A percentile compares a stretch with the other conserved stretches of the same genome.
Evolutionary conservation across 2,329 filamentous ascomycete species (phyloP).

Genomic region (Tolypocladium paradoxum): DNA sequence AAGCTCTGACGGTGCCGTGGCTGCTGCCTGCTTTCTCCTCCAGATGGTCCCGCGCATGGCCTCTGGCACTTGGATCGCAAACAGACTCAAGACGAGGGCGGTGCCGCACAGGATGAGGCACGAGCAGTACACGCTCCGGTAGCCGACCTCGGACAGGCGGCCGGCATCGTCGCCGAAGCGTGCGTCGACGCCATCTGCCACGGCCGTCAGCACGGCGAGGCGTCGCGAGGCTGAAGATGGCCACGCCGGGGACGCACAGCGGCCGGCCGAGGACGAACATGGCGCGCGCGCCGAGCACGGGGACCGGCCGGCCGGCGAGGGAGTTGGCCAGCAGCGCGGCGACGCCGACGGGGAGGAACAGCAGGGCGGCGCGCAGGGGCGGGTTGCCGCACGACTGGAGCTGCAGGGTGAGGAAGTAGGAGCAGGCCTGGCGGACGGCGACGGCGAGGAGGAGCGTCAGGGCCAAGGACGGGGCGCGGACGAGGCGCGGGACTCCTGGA

Average conservation of each 20-base stretch:
- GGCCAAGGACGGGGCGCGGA: not conserved
- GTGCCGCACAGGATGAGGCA: constrained; percentile 1
- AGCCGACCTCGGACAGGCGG: not conserved
- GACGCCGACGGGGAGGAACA: not conserved
- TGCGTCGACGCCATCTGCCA: not conserved
- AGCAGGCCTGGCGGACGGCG: not conserved
- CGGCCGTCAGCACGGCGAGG: not conserved
- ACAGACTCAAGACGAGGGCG: not conserved
- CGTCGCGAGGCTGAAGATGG: constrained; percentile 2
- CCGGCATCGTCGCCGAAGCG: not conserved
- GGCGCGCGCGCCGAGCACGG: not conserved
- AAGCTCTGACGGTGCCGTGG: not conserved
- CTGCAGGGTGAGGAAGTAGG: constrained; percentile 1
- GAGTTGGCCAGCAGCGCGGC: constrained; percentile 1
- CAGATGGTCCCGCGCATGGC: not conserved
- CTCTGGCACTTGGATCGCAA: not conserved
- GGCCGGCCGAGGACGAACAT: constrained; percentile 2
- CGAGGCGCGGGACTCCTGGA: not conserved
- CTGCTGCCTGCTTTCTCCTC: not conserved
- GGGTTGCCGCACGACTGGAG: not conserved
- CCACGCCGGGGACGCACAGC: constrained; percentile 2
- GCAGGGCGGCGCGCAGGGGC: not conserved
- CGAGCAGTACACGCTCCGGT: constrained; percentile 1
- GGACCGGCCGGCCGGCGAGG: not conserved
- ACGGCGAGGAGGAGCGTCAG: not conserved